Evolutionary conservation across 768 basidiomycete species (phyloP).

Genomic region (Boletus fagicola): DNA sequence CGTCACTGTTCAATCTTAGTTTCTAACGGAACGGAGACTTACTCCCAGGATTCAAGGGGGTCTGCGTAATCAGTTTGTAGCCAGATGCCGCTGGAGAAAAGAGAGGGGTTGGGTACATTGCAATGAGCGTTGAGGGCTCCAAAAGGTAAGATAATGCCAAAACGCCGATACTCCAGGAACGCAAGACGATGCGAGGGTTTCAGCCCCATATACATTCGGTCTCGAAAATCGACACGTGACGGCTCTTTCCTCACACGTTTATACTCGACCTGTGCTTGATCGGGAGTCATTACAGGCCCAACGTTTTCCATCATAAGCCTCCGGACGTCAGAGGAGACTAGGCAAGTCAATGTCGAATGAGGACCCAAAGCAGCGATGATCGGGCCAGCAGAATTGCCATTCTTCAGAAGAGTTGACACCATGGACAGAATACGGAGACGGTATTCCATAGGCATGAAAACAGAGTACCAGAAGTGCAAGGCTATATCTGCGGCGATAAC

Average conservation of each 20-base stretch:
- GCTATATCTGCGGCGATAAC: slow-evolving; percentile 41
- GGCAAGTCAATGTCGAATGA: slow-evolving; percentile 19
- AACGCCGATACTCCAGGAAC: slow-evolving; percentile 37
- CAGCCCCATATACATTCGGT: slow-evolving; percentile 40
- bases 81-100: slow-evolving; percentile 50
- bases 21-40: slow-evolving; percentile 12
- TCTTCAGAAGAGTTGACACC: slow-evolving; percentile 20
- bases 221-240: slow-evolving; percentile 40
- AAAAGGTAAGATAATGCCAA: slow-evolving; percentile 49
- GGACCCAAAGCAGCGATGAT: slow-evolving; percentile 11
- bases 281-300: slow-evolving; percentile 16
- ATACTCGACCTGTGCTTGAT: slow-evolving; percentile 33
- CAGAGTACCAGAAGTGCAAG: slow-evolving; percentile 50
- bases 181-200: slow-evolving; percentile 46
- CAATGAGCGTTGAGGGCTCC: slow-evolving; percentile 42
- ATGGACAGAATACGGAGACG: slow-evolving; percentile 18
- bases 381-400: background rate
- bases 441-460: slow-evolving; percentile 39
- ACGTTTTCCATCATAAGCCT: slow-evolving; percentile 17
- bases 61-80: slow-evolving; percentile 39
- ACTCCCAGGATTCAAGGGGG: slow-evolving; percentile 54
- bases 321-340: slow-evolving; percentile 4
- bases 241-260: slow-evolving; percentile 36
- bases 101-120: slow-evolving; percentile 42
- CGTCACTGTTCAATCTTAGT: background rate